Percentiles rank a stretch among this genome's conserved stretches.
phyloP scores from a whole-genome alignment of 2,329 filamentous ascomycete genomes.

The Zymoseptoria pseudotritici region DNA sequence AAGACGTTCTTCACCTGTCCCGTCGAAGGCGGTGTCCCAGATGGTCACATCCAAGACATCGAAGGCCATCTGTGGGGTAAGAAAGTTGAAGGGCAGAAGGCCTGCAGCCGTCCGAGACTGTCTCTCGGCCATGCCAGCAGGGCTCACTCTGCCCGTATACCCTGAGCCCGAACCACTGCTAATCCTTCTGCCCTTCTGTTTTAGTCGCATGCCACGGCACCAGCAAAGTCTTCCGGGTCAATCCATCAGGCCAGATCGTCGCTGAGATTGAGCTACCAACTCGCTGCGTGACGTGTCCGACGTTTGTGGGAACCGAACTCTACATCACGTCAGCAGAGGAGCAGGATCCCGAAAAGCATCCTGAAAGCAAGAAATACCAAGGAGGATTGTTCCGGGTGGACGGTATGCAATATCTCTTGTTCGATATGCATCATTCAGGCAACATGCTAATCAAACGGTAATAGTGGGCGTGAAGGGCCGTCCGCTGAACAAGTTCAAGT shows the following conservation, averaged over 20 bases:
- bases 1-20: slow-evolving; percentile 66
- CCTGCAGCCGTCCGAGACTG: too few relatives aligned
- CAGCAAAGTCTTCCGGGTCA: slow-evolving; percentile 66
- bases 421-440: too few relatives aligned
- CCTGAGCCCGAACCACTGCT: too few relatives aligned
- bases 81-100: too few relatives aligned
- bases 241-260: slow-evolving; percentile 59
- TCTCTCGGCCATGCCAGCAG: too few relatives aligned
- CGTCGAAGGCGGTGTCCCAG: slow-evolving; percentile 58
- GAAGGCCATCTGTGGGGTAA: slow-evolving; percentile 59
- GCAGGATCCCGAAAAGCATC: slow-evolving; percentile 54
- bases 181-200: too few relatives aligned
- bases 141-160: too few relatives aligned
- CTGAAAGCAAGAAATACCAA: slow-evolving; percentile 54
- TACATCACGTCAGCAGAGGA: slow-evolving; percentile 76
- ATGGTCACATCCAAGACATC: slow-evolving; percentile 77
- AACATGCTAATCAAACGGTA: neutral
- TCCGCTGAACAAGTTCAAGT: slow-evolving; percentile 57
- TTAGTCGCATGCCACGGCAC: slow-evolving; percentile 71
- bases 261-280: slow-evolving; percentile 73
- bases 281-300: slow-evolving; percentile 69
- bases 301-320: slow-evolving; percentile 66
- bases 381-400: slow-evolving; percentile 71
- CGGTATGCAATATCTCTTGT: slow-evolving; percentile 3
- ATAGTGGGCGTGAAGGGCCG: slow-evolving; percentile 62